phyloP scores from a whole-genome alignment of 371 early-diverging fungal species.

The Umbelopsis sp. region DNA sequence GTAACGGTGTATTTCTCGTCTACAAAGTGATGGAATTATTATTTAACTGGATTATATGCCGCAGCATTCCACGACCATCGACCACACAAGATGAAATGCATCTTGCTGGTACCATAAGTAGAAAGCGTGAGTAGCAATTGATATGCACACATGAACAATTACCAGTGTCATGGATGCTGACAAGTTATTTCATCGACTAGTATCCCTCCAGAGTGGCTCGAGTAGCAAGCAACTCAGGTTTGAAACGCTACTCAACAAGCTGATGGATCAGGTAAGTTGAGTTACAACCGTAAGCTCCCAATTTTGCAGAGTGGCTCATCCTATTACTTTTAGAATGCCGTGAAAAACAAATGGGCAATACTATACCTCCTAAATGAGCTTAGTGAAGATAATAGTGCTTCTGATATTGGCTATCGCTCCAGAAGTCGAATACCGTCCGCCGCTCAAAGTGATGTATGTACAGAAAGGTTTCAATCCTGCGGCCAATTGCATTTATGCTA shows the following conservation, averaged over 20 bases:
- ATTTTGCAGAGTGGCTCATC: too few relatives aligned
- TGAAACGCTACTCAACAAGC: slow-evolving; percentile 63
- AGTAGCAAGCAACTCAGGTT: slow-evolving; percentile 65
- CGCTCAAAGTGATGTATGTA: slow-evolving; percentile 9
- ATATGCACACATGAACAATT: neutral
- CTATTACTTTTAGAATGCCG: slow-evolving; percentile 33
- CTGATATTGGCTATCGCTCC: slow-evolving; percentile 21
- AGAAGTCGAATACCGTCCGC: slow-evolving; percentile 5
- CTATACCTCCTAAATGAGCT: slow-evolving; percentile 68
- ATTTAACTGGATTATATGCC: neutral
- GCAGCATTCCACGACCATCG: slow-evolving; percentile 39
- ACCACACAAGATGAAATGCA: slow-evolving; percentile 63
- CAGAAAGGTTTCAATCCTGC: neutral
- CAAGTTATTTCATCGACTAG: slow-evolving; percentile 26
- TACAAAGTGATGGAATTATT: neutral
- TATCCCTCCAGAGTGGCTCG: slow-evolving; percentile 51
- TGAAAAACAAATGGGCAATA: slow-evolving; percentile 71
- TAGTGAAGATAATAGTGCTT: slow-evolving; percentile 22
- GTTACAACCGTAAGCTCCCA: too few relatives aligned
- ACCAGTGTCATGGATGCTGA: neutral
- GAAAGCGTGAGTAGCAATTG: slow-evolving; percentile 52
- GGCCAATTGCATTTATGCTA: slow-evolving; percentile 7
- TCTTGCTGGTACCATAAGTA: slow-evolving; percentile 68
- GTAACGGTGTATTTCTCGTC: neutral
- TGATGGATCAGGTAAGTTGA: slow-evolving; percentile 57